Conservation (phyloP, 805 yeast genomes). For the Brettanomyces naardenensis region DNA sequence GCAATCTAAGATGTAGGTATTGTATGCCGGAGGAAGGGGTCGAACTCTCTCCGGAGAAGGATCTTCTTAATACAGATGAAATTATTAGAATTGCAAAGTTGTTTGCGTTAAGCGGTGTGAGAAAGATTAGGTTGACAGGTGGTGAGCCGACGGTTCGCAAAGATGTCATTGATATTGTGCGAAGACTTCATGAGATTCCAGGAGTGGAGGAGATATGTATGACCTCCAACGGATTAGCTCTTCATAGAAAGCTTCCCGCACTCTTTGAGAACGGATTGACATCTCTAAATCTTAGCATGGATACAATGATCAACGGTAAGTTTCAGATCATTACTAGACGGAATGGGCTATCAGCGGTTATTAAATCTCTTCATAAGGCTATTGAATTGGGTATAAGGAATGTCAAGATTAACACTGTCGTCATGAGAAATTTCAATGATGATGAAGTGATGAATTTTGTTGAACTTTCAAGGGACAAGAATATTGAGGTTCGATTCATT, state of each 20-base stretch:
- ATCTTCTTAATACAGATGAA: slow-evolving; percentile 35
- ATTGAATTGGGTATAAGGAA: slow-evolving; percentile 35
- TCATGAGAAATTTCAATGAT: slow-evolving; percentile 41
- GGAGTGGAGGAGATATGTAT: slow-evolving; percentile 42
- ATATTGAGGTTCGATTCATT: slow-evolving; percentile 43
- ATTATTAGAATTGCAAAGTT: slow-evolving; percentile 33
- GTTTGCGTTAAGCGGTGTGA: slow-evolving; percentile 42
- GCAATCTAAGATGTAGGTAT: slow-evolving; percentile 39
- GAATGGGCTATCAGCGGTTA: slow-evolving; percentile 38
- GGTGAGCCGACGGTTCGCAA: slow-evolving; percentile 50
- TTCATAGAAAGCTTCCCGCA: slow-evolving; percentile 39
- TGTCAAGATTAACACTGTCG: slow-evolving; percentile 42
- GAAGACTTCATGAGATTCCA: slow-evolving; percentile 27
- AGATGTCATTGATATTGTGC: slow-evolving; percentile 38
- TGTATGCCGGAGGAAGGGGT: slow-evolving; percentile 55
- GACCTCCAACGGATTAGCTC: slow-evolving; percentile 44
- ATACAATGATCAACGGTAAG: slow-evolving; percentile 45
- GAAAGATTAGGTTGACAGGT: slow-evolving; percentile 44
- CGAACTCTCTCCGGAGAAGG: slow-evolving; percentile 34
- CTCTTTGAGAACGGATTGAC: slow-evolving; percentile 36
- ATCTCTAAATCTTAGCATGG: slow-evolving; percentile 39
- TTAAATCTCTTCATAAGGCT: slow-evolving; percentile 36
- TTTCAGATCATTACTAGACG: slow-evolving; percentile 40
- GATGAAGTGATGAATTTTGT: slow-evolving; percentile 44
- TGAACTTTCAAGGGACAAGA: slow-evolving; percentile 28